Conservation (phyloP, 176 grass and related monocot genomes). For the Elymus sibiricus region DNA sequence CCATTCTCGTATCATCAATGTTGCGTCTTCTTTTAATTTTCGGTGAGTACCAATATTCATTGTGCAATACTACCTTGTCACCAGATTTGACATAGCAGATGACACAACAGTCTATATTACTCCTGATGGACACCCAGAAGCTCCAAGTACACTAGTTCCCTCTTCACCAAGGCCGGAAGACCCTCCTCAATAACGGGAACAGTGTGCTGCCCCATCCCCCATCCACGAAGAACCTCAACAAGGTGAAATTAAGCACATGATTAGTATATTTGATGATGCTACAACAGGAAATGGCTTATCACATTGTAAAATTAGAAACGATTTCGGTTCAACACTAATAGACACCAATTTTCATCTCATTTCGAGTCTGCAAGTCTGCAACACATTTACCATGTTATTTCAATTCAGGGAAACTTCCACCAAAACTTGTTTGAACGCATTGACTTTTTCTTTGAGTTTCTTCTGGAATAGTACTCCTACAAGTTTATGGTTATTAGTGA, state of each 20-base stretch:
- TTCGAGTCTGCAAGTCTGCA: not conserved
- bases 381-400: constrained; percentile 14
- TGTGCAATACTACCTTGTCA: constrained; percentile 11
- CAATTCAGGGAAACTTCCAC: not conserved
- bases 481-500: constrained; percentile 12
- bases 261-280: not conserved
- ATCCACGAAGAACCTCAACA: constrained; percentile 44
- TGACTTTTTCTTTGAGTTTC: not conserved
- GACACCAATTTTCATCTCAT: not conserved
- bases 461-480: not conserved
- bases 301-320: not conserved
- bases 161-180: constrained; percentile 55
- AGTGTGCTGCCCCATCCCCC: constrained; percentile 26
- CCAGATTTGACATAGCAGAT: constrained; percentile 91
- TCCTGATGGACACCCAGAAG: constrained; percentile 39
- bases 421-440: not conserved
- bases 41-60: constrained; percentile 4
- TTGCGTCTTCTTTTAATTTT: not conserved
- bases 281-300: not conserved
- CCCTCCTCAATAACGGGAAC: constrained; percentile 31
- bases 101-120: constrained; percentile 59
- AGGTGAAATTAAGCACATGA: constrained; percentile 37
- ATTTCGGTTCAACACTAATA: not conserved
- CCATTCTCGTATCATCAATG: not conserved
- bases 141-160: constrained; percentile 47